Evolutionary conservation across 805 yeast genomes (phyloP).

Genomic region (Kodamaea kaohsiungensis): DNA sequence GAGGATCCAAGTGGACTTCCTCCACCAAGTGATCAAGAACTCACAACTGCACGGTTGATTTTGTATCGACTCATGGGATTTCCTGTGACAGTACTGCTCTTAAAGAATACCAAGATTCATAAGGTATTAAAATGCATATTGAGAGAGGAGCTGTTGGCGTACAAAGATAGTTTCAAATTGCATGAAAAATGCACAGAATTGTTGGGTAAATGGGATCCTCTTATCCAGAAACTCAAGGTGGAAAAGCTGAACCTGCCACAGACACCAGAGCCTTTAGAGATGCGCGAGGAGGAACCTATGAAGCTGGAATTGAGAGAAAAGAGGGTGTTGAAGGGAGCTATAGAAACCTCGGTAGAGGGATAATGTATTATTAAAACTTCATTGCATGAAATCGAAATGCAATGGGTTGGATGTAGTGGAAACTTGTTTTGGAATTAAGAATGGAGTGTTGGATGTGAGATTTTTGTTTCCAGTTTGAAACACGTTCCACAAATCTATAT

Average conservation of each 20-base stretch:
- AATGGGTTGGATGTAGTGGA: background rate
- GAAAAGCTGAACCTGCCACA: constrained; percentile 23
- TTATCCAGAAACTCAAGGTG: constrained; percentile 35
- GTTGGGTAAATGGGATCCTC: constrained; percentile 41
- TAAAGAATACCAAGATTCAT: constrained; percentile 49
- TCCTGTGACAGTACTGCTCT: constrained; percentile 40
- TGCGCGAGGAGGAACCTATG: background rate
- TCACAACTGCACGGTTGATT: constrained; percentile 40
- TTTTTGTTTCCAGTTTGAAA: too few species aligned
- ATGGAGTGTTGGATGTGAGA: too few species aligned
- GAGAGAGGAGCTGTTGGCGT: constrained; percentile 39
- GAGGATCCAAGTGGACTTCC: constrained; percentile 32
- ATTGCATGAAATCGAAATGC: background rate
- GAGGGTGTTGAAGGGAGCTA: background rate
- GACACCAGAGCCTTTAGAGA: constrained; percentile 5
- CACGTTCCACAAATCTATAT: too few species aligned
- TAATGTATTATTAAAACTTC: background rate
- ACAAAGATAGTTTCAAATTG: constrained; percentile 45
- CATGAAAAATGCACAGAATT: constrained; percentile 46
- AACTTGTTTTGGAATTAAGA: background rate
- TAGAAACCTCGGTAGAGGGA: constrained; percentile 6
- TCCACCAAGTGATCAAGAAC: constrained; percentile 47
- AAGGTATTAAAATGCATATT: constrained; percentile 52
- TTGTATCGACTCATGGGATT: constrained; percentile 44
- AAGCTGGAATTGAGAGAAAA: constrained; percentile 1